phyloP scores from a whole-genome alignment of 2,329 filamentous ascomycete genomes.

The Alternaria sp. region DNA sequence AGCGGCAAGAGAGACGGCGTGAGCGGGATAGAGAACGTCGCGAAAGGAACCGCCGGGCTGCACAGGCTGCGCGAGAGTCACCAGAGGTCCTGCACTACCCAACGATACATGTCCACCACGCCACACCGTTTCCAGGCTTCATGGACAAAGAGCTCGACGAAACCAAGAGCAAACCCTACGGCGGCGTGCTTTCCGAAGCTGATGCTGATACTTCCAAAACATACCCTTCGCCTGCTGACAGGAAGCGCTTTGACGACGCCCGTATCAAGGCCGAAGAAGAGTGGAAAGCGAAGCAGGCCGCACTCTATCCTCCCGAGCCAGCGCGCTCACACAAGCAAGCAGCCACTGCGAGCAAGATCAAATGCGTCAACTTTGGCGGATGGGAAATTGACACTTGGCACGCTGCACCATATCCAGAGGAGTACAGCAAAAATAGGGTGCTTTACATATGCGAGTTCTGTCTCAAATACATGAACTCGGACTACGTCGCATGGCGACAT shows the following conservation, averaged over 20 bases:
- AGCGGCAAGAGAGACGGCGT: slow-evolving; percentile 43
- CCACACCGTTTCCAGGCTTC: slow-evolving; percentile 86
- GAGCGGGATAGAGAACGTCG: slow-evolving; percentile 51
- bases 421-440: slow-evolving; percentile 95
- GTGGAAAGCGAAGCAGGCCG: slow-evolving; percentile 76
- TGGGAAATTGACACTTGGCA: slow-evolving; percentile 99
- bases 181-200: slow-evolving; percentile 85
- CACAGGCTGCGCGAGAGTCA: slow-evolving; percentile 50
- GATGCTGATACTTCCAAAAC: slow-evolving; percentile 94
- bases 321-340: slow-evolving; percentile 68
- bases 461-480: slow-evolving; percentile 99
- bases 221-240: slow-evolving; percentile 79
- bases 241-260: slow-evolving; percentile 87
- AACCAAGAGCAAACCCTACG: slow-evolving; percentile 90
- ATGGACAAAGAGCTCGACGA: slow-evolving; percentile 91
- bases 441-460: slow-evolving; percentile 99
- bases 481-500: slow-evolving; percentile 97
- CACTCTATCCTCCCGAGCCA: slow-evolving; percentile 72
- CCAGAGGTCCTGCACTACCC: slow-evolving; percentile 63
- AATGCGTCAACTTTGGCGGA: slow-evolving; percentile 97
- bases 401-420: slow-evolving; percentile 95
- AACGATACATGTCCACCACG: slow-evolving; percentile 70
- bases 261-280: slow-evolving; percentile 91
- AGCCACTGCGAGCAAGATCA: slow-evolving; percentile 94
- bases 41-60: slow-evolving; percentile 59